Conservation (phyloP, 2,329 filamentous ascomycete species). For the Penicillium sp. region DNA sequence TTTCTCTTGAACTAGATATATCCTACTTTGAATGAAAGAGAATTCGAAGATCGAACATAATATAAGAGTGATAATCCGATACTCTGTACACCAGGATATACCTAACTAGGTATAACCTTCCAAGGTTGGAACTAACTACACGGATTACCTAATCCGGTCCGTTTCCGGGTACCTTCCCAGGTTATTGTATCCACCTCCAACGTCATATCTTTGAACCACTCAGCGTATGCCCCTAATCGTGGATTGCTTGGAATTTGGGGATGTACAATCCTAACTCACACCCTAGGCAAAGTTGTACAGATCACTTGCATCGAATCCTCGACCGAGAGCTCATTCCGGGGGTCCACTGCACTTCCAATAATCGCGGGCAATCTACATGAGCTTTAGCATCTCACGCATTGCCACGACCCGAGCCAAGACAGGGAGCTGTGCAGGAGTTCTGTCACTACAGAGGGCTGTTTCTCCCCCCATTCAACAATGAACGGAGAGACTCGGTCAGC, state of each 20-base stretch:
- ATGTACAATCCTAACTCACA: background rate
- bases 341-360: background rate
- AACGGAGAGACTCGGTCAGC: background rate
- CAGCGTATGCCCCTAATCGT: background rate
- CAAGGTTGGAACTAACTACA: too few relatives aligned
- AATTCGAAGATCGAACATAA: background rate
- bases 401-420: background rate
- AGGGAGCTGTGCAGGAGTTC: background rate
- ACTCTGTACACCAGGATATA: too few relatives aligned
- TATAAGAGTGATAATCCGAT: background rate
- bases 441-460: background rate
- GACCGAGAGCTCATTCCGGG: background rate
- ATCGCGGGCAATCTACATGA: background rate
- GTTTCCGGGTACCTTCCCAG: background rate
- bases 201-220: background rate
- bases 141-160: background rate
- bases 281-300: background rate
- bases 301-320: background rate
- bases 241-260: background rate
- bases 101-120: too few relatives aligned
- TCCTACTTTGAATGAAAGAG: slow-evolving; percentile 2
- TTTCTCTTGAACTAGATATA: slow-evolving; percentile 4
- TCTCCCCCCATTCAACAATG: background rate
- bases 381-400: background rate
- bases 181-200: background rate